These are phyloP conservation scores for Penstemon newberryi DNA, from an alignment of 257 asterid species.

Conservation along the genomic window DNA sequence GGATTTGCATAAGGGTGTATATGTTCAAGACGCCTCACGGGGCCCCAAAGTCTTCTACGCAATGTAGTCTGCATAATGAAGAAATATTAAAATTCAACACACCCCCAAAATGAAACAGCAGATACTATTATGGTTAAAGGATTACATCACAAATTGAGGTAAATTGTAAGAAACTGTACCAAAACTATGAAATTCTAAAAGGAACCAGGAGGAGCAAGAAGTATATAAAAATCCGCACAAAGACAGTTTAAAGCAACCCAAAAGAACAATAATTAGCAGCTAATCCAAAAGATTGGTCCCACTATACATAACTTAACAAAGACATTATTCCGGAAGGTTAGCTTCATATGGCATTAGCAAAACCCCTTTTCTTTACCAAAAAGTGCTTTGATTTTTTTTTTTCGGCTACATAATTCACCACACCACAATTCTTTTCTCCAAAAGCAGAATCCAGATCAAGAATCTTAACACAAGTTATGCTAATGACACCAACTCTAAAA, in stretches of 20 bases:
- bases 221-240: constrained; percentile 24
- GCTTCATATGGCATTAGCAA: constrained; percentile 14
- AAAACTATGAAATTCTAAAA: constrained; percentile 13
- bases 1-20: constrained; percentile 80
- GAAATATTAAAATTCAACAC: constrained; percentile 26
- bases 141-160: background rate
- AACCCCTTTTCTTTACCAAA: background rate
- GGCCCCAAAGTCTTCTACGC: constrained; percentile 83
- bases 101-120: constrained; percentile 12
- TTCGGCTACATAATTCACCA: constrained; percentile 19
- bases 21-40: constrained; percentile 71
- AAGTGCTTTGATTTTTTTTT: constrained; percentile 10
- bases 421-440: constrained; percentile 2
- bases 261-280: constrained; percentile 33
- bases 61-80: constrained; percentile 55
- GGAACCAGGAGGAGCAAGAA: constrained; percentile 24
- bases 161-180: constrained; percentile 11
- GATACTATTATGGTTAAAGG: background rate
- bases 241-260: constrained; percentile 32
- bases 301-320: constrained; percentile 41
- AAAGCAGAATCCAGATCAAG: constrained; percentile 6
- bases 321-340: constrained; percentile 13
- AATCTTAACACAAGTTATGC: constrained; percentile 1
- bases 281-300: constrained; percentile 43
- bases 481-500: background rate